phyloP scores from a whole-genome alignment of 176 grass and related monocot species.

The Cenchrus americanus region DNA sequence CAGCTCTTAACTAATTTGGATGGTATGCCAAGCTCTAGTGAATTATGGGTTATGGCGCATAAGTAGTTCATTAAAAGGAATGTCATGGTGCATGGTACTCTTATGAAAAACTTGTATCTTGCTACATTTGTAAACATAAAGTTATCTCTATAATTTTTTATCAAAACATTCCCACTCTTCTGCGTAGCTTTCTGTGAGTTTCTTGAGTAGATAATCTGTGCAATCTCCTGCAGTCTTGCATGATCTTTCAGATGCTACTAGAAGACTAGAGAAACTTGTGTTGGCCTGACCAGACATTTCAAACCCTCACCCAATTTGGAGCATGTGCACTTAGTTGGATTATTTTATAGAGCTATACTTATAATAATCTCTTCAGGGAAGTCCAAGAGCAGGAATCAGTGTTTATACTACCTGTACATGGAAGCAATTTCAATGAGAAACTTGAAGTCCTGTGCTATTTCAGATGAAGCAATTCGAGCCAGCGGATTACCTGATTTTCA shows the following conservation, averaged over 20 bases:
- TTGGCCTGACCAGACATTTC: neutral
- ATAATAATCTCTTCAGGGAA: conserved; percentile 65
- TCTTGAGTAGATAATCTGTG: neutral
- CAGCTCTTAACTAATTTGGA: conserved; percentile 21
- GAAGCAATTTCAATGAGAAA: conserved; percentile 89
- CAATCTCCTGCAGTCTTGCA: conserved; percentile 9
- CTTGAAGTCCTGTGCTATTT: conserved; percentile 51
- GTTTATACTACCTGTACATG: conserved; percentile 85
- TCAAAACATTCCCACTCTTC: no score
- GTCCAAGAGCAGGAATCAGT: conserved; percentile 66
- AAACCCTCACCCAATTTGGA: conserved; percentile 28
- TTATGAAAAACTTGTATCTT: neutral
- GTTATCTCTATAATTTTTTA: neutral
- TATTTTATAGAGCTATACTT: conserved; percentile 29
- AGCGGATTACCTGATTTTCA: conserved; percentile 51
- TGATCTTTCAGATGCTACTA: conserved; percentile 10
- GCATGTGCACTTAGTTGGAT: conserved; percentile 7
- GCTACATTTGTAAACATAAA: neutral
- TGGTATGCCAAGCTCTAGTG: neutral
- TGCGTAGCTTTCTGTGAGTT: no score
- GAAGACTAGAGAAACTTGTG: conserved; percentile 7
- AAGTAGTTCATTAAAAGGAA: conserved; percentile 28
- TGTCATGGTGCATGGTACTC: neutral
- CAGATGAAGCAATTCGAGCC: conserved; percentile 48
- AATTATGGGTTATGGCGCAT: conserved; percentile 9